Base-by-base conservation (phyloP, 2,329 filamentous ascomycete genomes). In the Metarhizium sp. region DNA sequence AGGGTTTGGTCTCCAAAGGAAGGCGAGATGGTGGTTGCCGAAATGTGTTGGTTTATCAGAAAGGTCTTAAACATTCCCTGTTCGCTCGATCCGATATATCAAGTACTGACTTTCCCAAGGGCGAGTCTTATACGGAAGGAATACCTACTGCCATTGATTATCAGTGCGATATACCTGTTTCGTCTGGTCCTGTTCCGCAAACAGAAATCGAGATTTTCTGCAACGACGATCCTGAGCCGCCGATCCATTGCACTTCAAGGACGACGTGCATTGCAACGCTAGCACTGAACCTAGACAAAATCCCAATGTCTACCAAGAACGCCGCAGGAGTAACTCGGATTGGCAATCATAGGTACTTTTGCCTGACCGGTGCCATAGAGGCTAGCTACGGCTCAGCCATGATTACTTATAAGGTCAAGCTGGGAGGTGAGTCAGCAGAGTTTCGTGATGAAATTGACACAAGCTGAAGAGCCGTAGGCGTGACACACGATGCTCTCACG, bases 1-100 rank as follows among this genome's bases (percentile, higher is more conserved):
- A 72, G 70, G 18, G 69, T 69, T 52, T 72, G 67, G 68, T 72
- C 70, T 11, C 63, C 68, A 49, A 72, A 72, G 55, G 70, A 72
- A 57, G 62, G 66, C 43, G 67, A 67, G 50, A 66, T 63, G 59
- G 64, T 72, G 11, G 68, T 70, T 4, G 61, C 64, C 11, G 69
- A 71, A 50, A 72, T 72, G 69, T 69, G 69, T 38, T 72, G 70
- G 70, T 72, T 72, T 54, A 72, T 72, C 52, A 61, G 61, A 51
- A 72, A 72, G 66, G 69, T 71, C 60, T 34, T 59, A 43, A 32
- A 14, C 14, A 51, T 43, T 25, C 20, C 20, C 32, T 43, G 5
- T 32, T 16, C 13, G n/a, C 30, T 40, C 20, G 18, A 38, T n/a
- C 20, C 6, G 32, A 36, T 4, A 25, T 25, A 25, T 32, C 16